These are phyloP conservation scores for Aspergillus avenaceus DNA, from an alignment of 495 filamentous ascomycete genomes.

Conservation along the genomic window DNA sequence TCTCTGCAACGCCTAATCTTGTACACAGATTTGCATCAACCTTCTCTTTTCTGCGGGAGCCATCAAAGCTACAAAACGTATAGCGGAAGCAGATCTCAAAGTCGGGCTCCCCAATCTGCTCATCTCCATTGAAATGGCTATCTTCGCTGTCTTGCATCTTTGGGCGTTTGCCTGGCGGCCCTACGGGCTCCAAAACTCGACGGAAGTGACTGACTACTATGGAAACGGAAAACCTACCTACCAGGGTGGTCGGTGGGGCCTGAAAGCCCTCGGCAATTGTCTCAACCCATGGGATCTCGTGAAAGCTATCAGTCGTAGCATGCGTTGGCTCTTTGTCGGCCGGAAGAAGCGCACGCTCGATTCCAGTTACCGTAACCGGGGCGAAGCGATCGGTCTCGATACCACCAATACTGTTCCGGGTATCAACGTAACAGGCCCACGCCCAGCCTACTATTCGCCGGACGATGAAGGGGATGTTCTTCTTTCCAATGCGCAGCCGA, in stretches of 20 bases:
- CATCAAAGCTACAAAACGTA: slow-evolving; percentile 54
- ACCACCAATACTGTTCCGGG: slow-evolving; percentile 12
- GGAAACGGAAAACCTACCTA: slow-evolving; percentile 49
- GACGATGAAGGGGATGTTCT: slow-evolving; percentile 41
- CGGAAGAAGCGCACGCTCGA: slow-evolving; percentile 52
- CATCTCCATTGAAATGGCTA: slow-evolving; percentile 83
- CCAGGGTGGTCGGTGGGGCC: slow-evolving; percentile 59
- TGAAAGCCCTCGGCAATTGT: slow-evolving; percentile 62
- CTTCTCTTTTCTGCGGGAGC: slow-evolving; percentile 60
- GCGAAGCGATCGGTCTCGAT: slow-evolving; percentile 31
- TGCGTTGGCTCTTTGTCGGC: slow-evolving; percentile 78
- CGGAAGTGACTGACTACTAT: slow-evolving; percentile 44
- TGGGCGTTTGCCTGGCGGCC: slow-evolving; percentile 78
- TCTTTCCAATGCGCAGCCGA: slow-evolving; percentile 38
- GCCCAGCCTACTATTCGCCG: slow-evolving; percentile 19
- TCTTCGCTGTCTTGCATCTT: slow-evolving; percentile 74
- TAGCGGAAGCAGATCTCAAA: slow-evolving; percentile 72
- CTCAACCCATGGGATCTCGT: slow-evolving; percentile 83
- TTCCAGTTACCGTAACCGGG: slow-evolving; percentile 41
- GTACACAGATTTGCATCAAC: slow-evolving; percentile 56
- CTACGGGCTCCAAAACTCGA: slow-evolving; percentile 44
- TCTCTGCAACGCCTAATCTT: background rate
- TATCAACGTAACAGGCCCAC: slow-evolving; percentile 21
- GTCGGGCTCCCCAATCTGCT: slow-evolving; percentile 75
- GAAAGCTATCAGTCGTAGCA: slow-evolving; percentile 71